Evolutionary conservation across 23 red algal species (phyloP).

Genomic region (Cyanidium caldarium): DNA sequence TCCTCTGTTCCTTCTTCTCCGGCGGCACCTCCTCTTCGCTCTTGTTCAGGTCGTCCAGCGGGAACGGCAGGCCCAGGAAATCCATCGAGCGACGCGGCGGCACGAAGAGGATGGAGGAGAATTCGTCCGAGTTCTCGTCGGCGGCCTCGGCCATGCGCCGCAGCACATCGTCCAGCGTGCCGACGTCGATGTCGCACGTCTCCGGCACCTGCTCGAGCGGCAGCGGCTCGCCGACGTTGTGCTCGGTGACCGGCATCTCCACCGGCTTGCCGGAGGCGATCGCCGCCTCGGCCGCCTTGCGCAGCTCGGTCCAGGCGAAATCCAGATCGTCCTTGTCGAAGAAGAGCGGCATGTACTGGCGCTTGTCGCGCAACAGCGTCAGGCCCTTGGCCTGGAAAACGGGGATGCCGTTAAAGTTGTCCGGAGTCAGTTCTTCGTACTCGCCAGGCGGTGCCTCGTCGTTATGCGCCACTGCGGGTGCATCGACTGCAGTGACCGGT

Average conservation of each 20-base stretch:
- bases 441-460: too few relatives aligned
- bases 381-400: conserved; percentile 96
- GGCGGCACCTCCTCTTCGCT: not conserved
- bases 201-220: conserved; percentile 18
- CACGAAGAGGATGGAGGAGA: conserved; percentile 63
- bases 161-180: conserved; percentile 90
- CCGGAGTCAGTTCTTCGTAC: conserved; percentile 82
- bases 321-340: conserved; percentile 91
- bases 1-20: not conserved
- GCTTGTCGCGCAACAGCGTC: conserved; percentile 73
- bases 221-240: conserved; percentile 23
- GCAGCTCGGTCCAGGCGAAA: conserved; percentile 64
- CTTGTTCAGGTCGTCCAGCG: conserved; percentile 48
- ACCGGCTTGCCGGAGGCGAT: not conserved
- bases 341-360: conserved; percentile 88
- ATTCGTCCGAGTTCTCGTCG: conserved; percentile 48
- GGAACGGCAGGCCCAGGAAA: conserved; percentile 48
- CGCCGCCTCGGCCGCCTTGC: not conserved
- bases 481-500: not conserved
- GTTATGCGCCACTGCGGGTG: not conserved
- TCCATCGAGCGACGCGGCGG: conserved; percentile 32
- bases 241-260: not conserved
- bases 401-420: conserved; percentile 98
- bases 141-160: conserved; percentile 76
- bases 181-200: conserved; percentile 84